Evolutionary conservation across 805 yeast genomes (phyloP), one percentile per base, ranked within the genome.

Genomic region (Scheffersomyces coipomensis): DNA sequence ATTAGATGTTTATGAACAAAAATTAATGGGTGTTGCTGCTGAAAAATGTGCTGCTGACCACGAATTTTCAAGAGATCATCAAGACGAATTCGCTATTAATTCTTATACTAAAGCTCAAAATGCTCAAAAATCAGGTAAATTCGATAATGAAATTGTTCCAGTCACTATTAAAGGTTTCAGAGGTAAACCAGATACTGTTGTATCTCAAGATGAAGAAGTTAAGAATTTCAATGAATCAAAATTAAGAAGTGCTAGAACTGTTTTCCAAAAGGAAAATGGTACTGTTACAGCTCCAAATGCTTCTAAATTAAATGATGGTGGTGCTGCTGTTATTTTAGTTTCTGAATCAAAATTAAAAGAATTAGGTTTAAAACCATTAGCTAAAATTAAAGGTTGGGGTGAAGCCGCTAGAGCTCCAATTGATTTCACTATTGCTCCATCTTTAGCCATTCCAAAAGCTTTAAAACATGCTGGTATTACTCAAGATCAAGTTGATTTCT

Each of bases 241-340:
- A 63, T 72, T 93, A 53, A 79, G 76, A 60, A 37, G 83, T 42
- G 97, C 98, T 22, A 85, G 98, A 73, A 81, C 99, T 38, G 98
- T 88, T 27, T 93, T 93, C 83, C 85, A 87, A 70, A 82, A 79
- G 68, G 97, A 89, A 58, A 82, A 84, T 52, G 99, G 98, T 62
- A 87, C 97, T 29, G 91, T 93, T 45, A 91, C 99, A 29, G 98
- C 96, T 19, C 95, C 97, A 53, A 95, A 93, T 64, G 95, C 98
- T 21, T 88, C 97, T 21, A 88, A 95, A 58, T 75, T 93, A 56
- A 93, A 91, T 66, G 99, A 93, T 66, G 99, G 99, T 68, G 98
- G 88, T 62, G 97, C 98, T 40, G 98, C 98, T 35, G 79, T 93
- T 27, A 73, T 93, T 33, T 76, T 93, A 51, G 93, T 88, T 37